Evolutionary conservation across 2,329 filamentous ascomycete genomes (phyloP), one percentile per base, ranked within the genome.

Genomic region (Peltaster fructicola): DNA sequence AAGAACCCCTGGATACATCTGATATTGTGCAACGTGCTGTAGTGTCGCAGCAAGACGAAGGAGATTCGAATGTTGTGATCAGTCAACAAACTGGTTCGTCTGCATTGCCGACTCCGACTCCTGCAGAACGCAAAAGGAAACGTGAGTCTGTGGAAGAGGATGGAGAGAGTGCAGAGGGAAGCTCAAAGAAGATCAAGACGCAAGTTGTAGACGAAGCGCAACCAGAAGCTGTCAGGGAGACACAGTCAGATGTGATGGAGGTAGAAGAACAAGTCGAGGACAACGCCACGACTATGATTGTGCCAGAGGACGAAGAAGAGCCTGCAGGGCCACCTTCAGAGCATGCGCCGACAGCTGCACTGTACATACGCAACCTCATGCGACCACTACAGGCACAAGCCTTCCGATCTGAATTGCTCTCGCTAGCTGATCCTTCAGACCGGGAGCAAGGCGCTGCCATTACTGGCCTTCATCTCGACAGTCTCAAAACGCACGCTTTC

Each of bases 331-430:
- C 44, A 4, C 46, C 52, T 11, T 49, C 56, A 9, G 37, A 53
- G 6, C 56, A 61, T 29, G 40, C 53, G 2, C 47, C 50, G 22
- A 60, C 82, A 3, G 54, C 68, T 15, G 74, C 79, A 9, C 57
- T 95, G 22, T 95, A 93, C 53, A 88, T 95, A 39, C 73, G 74
- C 48, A 75, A 92, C 41, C 68, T 95, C 27, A 84, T 90, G 69
- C 73, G 85, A 22, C 84, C 88, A 7, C 59, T 95, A 12, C 75
- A 80, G 30, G 65, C 70, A 1, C 55, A 59, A 14, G 58, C 61
- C 10, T 64, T 95, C 1, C 68, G 67, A 39, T 60, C 65, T 2
- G 71, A 93, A 43, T 60, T 95, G 4, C 47, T 66, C 20, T 55
- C 64, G 5, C 63, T 93, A 19, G 79, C 80, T 2, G 61, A 70